Base-by-base conservation (phyloP, 148 eudicot species). In the Arctostaphylos glauca region DNA sequence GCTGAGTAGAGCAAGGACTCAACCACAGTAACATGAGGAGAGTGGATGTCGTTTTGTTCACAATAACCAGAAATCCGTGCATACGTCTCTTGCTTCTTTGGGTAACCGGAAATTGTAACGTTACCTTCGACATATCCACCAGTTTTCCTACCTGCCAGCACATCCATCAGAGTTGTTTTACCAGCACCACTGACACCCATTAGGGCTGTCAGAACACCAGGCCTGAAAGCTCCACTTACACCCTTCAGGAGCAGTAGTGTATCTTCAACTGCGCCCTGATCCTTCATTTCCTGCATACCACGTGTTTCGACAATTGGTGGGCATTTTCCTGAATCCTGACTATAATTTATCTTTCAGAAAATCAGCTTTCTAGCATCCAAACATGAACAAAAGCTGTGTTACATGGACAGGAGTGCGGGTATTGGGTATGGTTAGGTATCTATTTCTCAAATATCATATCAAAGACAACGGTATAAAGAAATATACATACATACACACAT, bases 161-260 rank as follows among this genome's bases (percentile, higher is more conserved):
- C 97, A 81, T 93, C 97, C 97, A 93, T 93, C 16, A 91, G 88
- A 15, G 96, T 93, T 50, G 96, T 93, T 86, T 93, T 91, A 49
- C 96, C 93, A 41, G 95, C 93, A 23, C 96, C 93, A 80, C 90
- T 91, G 0, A 91, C 89, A 52, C 94, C 90, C 85, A 90, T 90
- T 76, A 31, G 38, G 38, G 38, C 38, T 31, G 38, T 94, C 25
- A 94, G 90, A 85, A 94, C 91, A 62, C 97, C 94, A 8, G 98
- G 98, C 85, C 94, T 90, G 67, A 94, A 94, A 73, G 92, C 89
- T 64, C 98, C 98, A 85, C 93, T 94, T 3, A 94, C 91, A 7
- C 93, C 91, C 80, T 91, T 94, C 56, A 94, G 86, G 81, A 92
- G 94, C 75, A 88, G 88, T 82, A 94, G 78, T n/a, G 56, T 89